Evolutionary conservation across 2,329 filamentous ascomycete genomes (phyloP).

Genomic region (Cladosporium sp.): DNA sequence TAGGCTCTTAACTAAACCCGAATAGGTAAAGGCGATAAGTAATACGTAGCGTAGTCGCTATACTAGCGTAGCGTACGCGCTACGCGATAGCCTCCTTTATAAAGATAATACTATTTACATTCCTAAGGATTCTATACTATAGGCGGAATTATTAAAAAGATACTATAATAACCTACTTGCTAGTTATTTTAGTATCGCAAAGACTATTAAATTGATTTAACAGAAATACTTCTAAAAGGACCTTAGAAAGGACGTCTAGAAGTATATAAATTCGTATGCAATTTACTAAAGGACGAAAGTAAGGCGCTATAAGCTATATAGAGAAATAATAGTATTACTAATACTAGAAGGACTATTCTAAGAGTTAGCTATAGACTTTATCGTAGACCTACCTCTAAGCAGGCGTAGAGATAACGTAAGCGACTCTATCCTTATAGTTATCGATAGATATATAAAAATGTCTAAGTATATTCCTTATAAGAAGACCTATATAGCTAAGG

Average conservation of each 20-base stretch:
- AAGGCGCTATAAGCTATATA: background rate
- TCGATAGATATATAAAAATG: conserved; percentile 7
- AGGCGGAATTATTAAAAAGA: background rate
- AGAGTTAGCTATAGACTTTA: background rate
- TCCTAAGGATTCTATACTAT: background rate
- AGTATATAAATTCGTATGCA: background rate
- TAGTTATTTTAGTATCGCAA: background rate
- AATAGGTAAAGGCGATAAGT: background rate
- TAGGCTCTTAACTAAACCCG: no score
- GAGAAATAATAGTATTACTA: background rate
- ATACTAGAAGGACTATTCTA: background rate
- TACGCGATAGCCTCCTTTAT: background rate
- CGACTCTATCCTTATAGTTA: background rate
- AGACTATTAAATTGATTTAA: background rate
- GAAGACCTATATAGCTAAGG: background rate
- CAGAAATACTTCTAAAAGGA: background rate
- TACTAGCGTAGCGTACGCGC: background rate
- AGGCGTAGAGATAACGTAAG: background rate
- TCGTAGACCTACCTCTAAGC: background rate
- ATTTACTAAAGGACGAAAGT: background rate
- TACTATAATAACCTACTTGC: background rate
- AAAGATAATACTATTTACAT: background rate
- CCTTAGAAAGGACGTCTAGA: background rate
- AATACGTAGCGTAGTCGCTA: background rate
- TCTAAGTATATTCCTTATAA: background rate